Evolutionary conservation across 208 protist genomes (phyloP).

Genomic region (Wallacemonas sp.): DNA sequence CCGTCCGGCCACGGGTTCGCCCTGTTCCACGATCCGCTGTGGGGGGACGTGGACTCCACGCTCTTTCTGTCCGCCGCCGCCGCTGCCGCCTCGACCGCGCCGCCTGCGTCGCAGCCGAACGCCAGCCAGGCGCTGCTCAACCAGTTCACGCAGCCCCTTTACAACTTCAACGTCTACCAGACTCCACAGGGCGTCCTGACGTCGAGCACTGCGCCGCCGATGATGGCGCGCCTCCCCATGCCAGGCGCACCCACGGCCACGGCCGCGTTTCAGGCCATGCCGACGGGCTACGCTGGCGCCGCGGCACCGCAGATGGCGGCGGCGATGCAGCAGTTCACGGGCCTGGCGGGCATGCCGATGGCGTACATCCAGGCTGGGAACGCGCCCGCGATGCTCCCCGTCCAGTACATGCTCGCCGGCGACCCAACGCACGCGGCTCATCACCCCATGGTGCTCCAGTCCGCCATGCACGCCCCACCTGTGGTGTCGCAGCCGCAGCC

Average conservation of each 20-base stretch:
- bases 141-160: constrained; percentile 15
- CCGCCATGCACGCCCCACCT: not conserved
- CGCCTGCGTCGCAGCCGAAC: constrained; percentile 18
- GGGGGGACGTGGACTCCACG: constrained; percentile 39
- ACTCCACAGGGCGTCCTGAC: not conserved
- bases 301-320: constrained; percentile 15
- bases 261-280: constrained; percentile 20
- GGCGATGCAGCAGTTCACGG: constrained; percentile 18
- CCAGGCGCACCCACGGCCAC: constrained; percentile 1
- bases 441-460: not conserved
- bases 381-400: constrained; percentile 16
- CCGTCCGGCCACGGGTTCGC: constrained; percentile 40
- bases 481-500: not conserved
- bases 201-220: not conserved
- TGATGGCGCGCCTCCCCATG: not conserved
- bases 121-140: not conserved
- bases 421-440: not conserved
- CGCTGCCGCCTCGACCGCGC: no score
- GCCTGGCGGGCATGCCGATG: constrained; percentile 14
- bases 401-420: constrained; percentile 24
- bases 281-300: constrained; percentile 17
- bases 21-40: constrained; percentile 81
- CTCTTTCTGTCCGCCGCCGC: constrained; percentile 20
- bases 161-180: not conserved
- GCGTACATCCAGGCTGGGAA: constrained; percentile 14